These are phyloP conservation scores for Coemansia sp. DNA, from an alignment of 192 early-diverging fungal species.

Conservation along the genomic window DNA sequence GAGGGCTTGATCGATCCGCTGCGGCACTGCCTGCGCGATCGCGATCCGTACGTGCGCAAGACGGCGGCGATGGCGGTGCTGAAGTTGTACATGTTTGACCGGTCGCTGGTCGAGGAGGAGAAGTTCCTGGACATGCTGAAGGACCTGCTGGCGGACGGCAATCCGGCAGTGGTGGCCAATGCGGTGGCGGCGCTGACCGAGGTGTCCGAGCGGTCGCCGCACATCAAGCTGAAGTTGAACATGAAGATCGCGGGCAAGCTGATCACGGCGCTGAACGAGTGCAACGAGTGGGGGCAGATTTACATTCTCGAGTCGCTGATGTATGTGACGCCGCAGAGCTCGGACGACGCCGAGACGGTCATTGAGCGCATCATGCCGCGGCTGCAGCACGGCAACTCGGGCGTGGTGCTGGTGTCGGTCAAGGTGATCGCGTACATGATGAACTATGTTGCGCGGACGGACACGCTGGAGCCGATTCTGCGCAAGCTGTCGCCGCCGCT, in stretches of 20 bases:
- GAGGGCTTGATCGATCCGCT: conserved; percentile 92
- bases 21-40: conserved; percentile 84
- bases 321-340: conserved; percentile 83
- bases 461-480: conserved; percentile 66
- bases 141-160: conserved; percentile 81
- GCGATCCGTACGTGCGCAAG: conserved; percentile 95
- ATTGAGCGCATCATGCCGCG: conserved; percentile 86
- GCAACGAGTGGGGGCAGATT: conserved; percentile 96
- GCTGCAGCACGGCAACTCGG: conserved; percentile 92
- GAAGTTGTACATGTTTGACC: conserved; percentile 90
- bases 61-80: conserved; percentile 92
- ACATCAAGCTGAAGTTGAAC: conserved; percentile 82
- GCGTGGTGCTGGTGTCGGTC: conserved; percentile 78
- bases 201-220: conserved; percentile 84
- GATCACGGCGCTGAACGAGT: conserved; percentile 90
- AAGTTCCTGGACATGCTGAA: conserved; percentile 87
- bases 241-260: conserved; percentile 86
- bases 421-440: conserved; percentile 92
- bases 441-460: conserved; percentile 85
- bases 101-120: conserved; percentile 76
- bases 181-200: conserved; percentile 90
- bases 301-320: conserved; percentile 92
- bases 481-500: conserved; percentile 89
- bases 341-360: conserved; percentile 83
- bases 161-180: conserved; percentile 95